Evolutionary conservation across 495 filamentous ascomycete genomes (phyloP).

Genomic region (Jackrogersella minutella): DNA sequence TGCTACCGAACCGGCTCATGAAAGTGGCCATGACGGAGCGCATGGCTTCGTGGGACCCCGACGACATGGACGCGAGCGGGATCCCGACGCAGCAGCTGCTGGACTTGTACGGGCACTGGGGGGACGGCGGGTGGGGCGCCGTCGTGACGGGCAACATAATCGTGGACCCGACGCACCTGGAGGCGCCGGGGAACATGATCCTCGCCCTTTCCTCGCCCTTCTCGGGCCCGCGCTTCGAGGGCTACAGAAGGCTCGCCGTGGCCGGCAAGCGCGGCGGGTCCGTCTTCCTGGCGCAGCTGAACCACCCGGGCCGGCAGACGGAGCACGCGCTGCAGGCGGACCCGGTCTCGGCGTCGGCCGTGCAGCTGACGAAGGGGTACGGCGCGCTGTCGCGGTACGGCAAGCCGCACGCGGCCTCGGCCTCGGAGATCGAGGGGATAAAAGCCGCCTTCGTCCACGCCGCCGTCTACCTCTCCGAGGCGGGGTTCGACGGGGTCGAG

Average conservation of each 20-base stretch:
- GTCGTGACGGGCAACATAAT: conserved; percentile 72
- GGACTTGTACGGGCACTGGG: conserved; percentile 69
- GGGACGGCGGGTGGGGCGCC: conserved; percentile 63
- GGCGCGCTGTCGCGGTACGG: conserved; percentile 40
- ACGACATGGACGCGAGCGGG: conserved; percentile 59
- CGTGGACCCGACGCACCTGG: conserved; percentile 67
- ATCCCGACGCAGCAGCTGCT: conserved; percentile 66
- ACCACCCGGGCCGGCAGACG: conserved; percentile 70
- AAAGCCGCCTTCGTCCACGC: conserved; percentile 58
- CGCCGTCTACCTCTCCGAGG: conserved; percentile 55
- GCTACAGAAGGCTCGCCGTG: conserved; percentile 60
- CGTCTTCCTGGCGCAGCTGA: conserved; percentile 66
- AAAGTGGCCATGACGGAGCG: conserved; percentile 72
- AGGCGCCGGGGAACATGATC: conserved; percentile 66
- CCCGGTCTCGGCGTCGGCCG: conserved; percentile 67
- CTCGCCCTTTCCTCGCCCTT: conserved; percentile 52
- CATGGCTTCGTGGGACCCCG: conserved; percentile 64
- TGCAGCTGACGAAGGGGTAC: conserved; percentile 56
- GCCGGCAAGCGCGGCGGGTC: conserved; percentile 64
- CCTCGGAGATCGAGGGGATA: conserved; percentile 58
- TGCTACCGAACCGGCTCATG: conserved; percentile 66
- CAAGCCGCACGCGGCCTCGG: conserved; percentile 53
- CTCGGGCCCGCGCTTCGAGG: conserved; percentile 64
- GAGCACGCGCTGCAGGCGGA: conserved; percentile 56
- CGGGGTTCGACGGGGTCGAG: conserved; percentile 65